Evolutionary conservation across 176 grass and related monocot genomes (phyloP), one percentile per base, ranked within the genome.

Genomic region (Echinochloa phyllopogon): DNA sequence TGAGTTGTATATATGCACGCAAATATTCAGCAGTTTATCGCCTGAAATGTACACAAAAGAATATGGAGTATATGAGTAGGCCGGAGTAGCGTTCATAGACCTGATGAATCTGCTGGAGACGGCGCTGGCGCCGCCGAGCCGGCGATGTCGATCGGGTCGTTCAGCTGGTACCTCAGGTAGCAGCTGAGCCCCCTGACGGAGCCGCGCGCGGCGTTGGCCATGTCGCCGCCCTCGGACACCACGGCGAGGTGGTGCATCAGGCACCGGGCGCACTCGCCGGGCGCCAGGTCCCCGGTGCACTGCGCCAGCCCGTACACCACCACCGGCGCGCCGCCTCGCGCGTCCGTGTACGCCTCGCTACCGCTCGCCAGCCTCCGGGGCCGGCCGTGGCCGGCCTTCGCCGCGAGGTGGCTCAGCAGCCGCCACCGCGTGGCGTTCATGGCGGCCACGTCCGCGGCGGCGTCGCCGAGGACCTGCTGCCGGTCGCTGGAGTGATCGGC

Each of bases 231-330:
- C 29, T 4, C 4, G 15, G 77, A 33, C 33, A 80, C 5, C 15
- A 21, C 0, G 42, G n/a, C 40, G 78, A 80, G 37, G 41, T 51
- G 33, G 8, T 10, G 6, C 42, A 8, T 5, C 24, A 88, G 47
- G 80, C 86, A 88, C 36, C 64, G n/a, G 8, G 37, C 6, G 62
- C 86, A 88, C 42, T 36, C 47, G 33, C 4, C 25, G n/a, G 8
- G 4, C 6, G 62, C 39, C 73, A 84, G 18, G 43, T 89, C 87
- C 27, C 51, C 13, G 15, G 87, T 89, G 81, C 87, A 89, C 81
- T 89, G 81, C 65, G 62, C 43, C 20, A 89, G 41, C 43, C 79
- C 81, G 24, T 84, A 89, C 24, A 89, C 43, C 18, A 4, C 29
- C 29, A 33, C 29, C 29, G 10, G 25, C 14, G 24, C 1, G 2